phyloP scores from a whole-genome alignment of 495 filamentous ascomycete species.

The Friedmanniomyces endolithicus region DNA sequence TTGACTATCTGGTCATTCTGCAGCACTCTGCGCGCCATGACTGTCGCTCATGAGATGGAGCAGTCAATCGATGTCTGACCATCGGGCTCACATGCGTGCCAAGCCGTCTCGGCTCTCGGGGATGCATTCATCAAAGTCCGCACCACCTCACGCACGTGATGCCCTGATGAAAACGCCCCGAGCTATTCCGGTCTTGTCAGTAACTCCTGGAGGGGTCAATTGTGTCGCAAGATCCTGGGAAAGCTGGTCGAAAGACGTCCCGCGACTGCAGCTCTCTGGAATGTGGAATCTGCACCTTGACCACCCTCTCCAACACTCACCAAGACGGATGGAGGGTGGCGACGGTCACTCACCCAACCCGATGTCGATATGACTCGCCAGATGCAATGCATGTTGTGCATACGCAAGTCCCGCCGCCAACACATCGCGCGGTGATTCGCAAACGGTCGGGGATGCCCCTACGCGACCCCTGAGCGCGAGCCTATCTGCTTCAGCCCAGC shows the following conservation, averaged over 20 bases:
- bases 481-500: slow-evolving; percentile 15
- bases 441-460: background rate
- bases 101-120: too few relatives aligned
- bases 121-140: too few relatives aligned
- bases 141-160: too few relatives aligned
- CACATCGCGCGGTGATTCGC: background rate
- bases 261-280: slow-evolving; percentile 4
- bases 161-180: too few relatives aligned
- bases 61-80: background rate
- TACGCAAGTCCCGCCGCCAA: background rate
- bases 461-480: slow-evolving; percentile 12
- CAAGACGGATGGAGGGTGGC: background rate
- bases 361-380: background rate
- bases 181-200: too few relatives aligned
- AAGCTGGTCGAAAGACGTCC: background rate
- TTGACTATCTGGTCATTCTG: slow-evolving; percentile 83
- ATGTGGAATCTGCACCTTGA: background rate
- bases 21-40: slow-evolving; percentile 66
- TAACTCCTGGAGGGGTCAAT: background rate
- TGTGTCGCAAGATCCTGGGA: background rate
- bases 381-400: slow-evolving; percentile 6
- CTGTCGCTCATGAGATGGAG: background rate
- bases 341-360: background rate
- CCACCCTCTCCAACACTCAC: background rate
- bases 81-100: background rate